Base-by-base conservation (phyloP, 2,329 filamentous ascomycete genomes). In the Aureobasidium sp. region DNA sequence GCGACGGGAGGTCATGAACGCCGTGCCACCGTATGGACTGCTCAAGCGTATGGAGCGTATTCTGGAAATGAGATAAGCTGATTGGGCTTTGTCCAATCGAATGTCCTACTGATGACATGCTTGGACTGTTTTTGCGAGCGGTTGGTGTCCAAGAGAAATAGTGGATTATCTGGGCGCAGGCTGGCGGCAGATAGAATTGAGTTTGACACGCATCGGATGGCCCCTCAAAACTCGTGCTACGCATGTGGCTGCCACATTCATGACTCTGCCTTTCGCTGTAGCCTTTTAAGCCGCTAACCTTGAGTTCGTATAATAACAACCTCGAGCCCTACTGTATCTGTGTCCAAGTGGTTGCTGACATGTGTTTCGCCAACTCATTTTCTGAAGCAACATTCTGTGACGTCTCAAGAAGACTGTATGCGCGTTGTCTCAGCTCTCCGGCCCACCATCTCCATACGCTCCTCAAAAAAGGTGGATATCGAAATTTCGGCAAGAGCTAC, bases 381-480 rank as follows among this genome's bases (percentile, higher is more conserved):
- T n/a, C 51, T 55, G 36, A 29, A 55, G 23, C 51, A 12, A 20
- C 37, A 32, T 32, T 42, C 37, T 55, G 51, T 37, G 51, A 55
- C 36, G 27, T n/a, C 26, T 23, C 15, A 29, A 23, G 23, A 15
- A 27, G 27, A 27, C 17, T 7, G 48, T 29, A 53, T 37, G 20
- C 48, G 26, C 13, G 13, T 27, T 55, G 51, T 55, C 51, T 55
- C 51, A 55, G 37, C 23, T 29, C n/a, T 37, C 13, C n/a, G 51
- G 51, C 32, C 51, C 51, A 41, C 23, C 51, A 41, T 41, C 51
- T 32, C 51, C 37, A 55, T 55, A 15, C 37, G 37, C 51, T 55
- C 51, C 51, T 41, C 51, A 32, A 55, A 55, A 52, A 53, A 32
- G 51, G 51, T 55, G 51, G 51, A 42, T 41, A 55, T 55, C 51